Evolutionary conservation across 169 alveolate genomes (phyloP).

Genomic region (Cryptosporidium andersoni): DNA sequence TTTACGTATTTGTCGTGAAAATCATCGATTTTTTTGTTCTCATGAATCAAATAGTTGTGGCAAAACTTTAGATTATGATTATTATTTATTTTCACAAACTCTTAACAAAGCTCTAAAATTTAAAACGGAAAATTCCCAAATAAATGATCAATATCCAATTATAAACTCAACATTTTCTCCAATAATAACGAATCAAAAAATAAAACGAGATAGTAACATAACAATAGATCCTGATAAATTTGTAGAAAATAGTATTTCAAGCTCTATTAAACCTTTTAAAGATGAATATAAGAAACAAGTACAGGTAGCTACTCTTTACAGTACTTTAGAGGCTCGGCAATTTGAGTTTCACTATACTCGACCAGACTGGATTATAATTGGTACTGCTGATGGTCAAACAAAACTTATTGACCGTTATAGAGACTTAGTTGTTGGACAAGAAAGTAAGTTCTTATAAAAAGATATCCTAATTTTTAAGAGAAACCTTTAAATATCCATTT

Average conservation of each 20-base stretch:
- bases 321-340: slow-evolving; percentile 72
- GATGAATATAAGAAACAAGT: background rate
- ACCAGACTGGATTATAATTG: slow-evolving; percentile 70
- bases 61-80: too few relatives aligned
- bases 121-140: too few relatives aligned
- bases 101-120: too few relatives aligned
- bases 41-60: too few relatives aligned
- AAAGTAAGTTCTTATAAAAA: slow-evolving; percentile 9
- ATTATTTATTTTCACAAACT: too few relatives aligned
- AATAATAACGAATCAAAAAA: slow-evolving; percentile 8
- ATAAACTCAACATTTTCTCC: background rate
- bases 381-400: slow-evolving; percentile 72
- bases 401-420: slow-evolving; percentile 19
- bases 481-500: background rate
- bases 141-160: too few relatives aligned
- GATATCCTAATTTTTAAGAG: slow-evolving; percentile 24
- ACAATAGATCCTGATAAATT: background rate
- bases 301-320: slow-evolving; percentile 16
- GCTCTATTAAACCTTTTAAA: background rate
- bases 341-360: slow-evolving; percentile 72
- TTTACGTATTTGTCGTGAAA: too few relatives aligned
- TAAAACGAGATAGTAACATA: background rate
- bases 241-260: background rate
- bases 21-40: too few relatives aligned
- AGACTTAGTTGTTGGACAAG: slow-evolving; percentile 13